phyloP scores from a whole-genome alignment of 306 rosid species.

The Ammopiptanthus mongolicus region DNA sequence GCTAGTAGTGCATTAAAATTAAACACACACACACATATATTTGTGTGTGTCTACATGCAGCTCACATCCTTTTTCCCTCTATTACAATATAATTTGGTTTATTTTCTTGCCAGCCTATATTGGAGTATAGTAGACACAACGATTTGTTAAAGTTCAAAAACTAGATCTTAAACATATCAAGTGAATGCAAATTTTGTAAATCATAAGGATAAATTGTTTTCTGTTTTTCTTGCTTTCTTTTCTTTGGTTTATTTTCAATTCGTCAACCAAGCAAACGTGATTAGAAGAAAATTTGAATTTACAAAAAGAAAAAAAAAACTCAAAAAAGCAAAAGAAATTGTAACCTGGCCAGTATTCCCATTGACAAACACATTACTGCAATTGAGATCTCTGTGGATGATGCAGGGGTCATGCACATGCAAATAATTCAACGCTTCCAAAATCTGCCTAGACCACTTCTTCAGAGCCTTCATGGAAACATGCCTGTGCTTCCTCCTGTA shows the following conservation, averaged over 20 bases:
- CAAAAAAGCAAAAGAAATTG: not conserved
- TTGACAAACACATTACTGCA: conserved; percentile 94
- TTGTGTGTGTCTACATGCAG: too few species aligned
- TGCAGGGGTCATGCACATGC: conserved; percentile 81
- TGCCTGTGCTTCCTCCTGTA: conserved; percentile 80
- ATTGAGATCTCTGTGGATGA: conserved; percentile 94
- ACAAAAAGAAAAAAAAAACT: too few species aligned
- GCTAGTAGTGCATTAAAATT: too few species aligned
- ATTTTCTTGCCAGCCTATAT: too few species aligned
- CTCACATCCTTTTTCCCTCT: too few species aligned
- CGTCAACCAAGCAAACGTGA: conserved; percentile 16
- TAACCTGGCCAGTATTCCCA: conserved; percentile 86
- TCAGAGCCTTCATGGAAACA: conserved; percentile 77
- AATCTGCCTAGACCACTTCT: conserved; percentile 88
- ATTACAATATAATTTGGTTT: too few species aligned
- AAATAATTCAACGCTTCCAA: conserved; percentile 69
- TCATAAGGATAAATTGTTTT: too few species aligned
- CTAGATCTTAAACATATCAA: not conserved
- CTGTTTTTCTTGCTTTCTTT: conserved; percentile 10
- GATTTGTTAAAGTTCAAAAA: not conserved
- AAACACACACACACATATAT: too few species aligned
- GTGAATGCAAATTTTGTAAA: not conserved
- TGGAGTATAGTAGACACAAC: not conserved
- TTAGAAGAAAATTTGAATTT: not conserved
- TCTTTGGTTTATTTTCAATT: not conserved